phyloP scores from a whole-genome alignment of 1,284 basidiomycete genomes.

The Fomitopsis schrenkii region DNA sequence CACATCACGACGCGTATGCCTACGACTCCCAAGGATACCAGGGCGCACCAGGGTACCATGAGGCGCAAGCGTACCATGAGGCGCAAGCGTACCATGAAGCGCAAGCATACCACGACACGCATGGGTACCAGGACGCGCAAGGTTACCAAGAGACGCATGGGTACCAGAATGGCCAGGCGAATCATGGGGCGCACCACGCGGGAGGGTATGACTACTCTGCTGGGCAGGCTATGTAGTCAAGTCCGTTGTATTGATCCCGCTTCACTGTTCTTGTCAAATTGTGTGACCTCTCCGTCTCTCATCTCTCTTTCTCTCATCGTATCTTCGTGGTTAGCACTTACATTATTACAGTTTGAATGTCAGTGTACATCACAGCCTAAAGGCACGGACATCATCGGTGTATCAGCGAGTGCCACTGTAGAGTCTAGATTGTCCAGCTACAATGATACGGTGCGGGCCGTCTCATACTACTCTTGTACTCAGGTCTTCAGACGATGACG shows the following conservation, averaged over 20 bases:
- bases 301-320: constrained; percentile 4
- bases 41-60: not conserved
- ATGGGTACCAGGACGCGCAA: not conserved
- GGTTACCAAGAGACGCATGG: not conserved
- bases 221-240: constrained; percentile 25
- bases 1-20: constrained; percentile 1
- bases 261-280: constrained; percentile 2
- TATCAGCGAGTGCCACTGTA: constrained; percentile 5
- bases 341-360: constrained; percentile 11
- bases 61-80: not conserved
- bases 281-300: constrained; percentile 7
- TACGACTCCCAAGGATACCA: not conserved
- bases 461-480: constrained; percentile 3
- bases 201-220: constrained; percentile 20
- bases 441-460: not conserved
- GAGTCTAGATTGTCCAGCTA: not conserved
- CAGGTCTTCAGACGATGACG: not conserved
- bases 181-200: constrained; percentile 2
- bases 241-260: constrained; percentile 8
- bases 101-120: not conserved
- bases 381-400: constrained; percentile 8
- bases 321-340: not conserved
- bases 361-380: constrained; percentile 20
- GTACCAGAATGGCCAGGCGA: not conserved
- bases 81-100: not conserved